A percentile compares a stretch with the other conserved stretches of the same genome.
Conservation (phyloP, 306 rosid species). For the Herpetospermum pedunculosum region DNA sequence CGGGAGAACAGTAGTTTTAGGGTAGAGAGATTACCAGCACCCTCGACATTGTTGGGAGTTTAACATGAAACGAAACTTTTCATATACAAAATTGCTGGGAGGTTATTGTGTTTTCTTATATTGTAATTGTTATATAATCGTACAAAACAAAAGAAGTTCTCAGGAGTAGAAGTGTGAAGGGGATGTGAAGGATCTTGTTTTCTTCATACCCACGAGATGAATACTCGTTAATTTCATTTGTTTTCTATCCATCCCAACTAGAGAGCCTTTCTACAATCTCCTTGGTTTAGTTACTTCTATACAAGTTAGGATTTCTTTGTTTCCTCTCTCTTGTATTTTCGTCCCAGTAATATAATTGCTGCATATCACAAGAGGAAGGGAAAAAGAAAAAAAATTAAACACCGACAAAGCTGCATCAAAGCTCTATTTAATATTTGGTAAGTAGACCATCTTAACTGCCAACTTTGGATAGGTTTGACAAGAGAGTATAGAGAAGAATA, state of each 20-base stretch:
- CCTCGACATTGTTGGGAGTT: too few relatives aligned
- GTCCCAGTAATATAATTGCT: background rate
- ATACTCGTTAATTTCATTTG: background rate
- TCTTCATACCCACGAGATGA: background rate
- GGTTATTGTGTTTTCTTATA: too few relatives aligned
- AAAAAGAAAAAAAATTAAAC: background rate
- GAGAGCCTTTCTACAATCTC: background rate
- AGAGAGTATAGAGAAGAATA: background rate
- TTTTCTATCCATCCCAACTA: background rate
- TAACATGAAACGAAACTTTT: too few relatives aligned
- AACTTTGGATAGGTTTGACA: background rate
- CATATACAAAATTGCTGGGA: too few relatives aligned
- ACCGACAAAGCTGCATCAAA: background rate
- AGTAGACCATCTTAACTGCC: background rate
- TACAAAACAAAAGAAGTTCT: background rate
- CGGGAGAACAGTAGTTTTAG: too few relatives aligned
- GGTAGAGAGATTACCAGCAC: too few relatives aligned
- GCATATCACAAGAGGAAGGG: background rate
- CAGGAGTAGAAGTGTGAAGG: background rate
- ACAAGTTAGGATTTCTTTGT: background rate
- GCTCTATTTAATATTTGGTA: background rate
- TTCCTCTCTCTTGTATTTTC: background rate
- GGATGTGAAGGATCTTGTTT: background rate
- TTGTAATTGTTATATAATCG: too few relatives aligned
- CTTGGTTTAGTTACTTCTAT: background rate